Evolutionary conservation across 2,329 filamentous ascomycete species (phyloP), one percentile per base, ranked within the genome.

Genomic region (Xylariaceae sp.): DNA sequence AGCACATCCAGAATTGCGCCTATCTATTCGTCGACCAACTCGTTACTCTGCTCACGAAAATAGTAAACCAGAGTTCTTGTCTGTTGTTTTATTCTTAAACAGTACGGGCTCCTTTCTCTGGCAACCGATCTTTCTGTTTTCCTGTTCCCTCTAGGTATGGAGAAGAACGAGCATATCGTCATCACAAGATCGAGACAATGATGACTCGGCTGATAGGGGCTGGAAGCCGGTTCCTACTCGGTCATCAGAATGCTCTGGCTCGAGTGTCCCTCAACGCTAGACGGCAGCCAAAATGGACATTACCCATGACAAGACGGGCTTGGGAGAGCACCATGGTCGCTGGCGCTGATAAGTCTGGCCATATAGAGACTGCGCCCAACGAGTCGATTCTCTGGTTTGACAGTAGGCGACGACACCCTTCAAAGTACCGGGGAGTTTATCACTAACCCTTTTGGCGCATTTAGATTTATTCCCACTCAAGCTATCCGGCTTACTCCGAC

Each of bases 301-400:
- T 40, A 32, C 52, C 30, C 3, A 7, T 34, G 7, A 40, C 32
- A 7, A 50, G 30, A 3, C 62, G 65, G 57, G 65, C 69, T 50
- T 78, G 71, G 71, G 71, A 75, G 64, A 79, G 72, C 27, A 67
- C 59, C 4, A 58, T 55, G 27, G 55, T 71, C 53, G 71, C 77
- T 8, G 82, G 80, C 50, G 81, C 83, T 61, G 79, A 87, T 64
- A 84, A 87, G 60, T 83, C 83, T 7, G 92, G 94, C 0, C 91
- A 96, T 65, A 96, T 97, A 62, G 76, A 80, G n/a, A 80, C 88
- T 8, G 79, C 77, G 2, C 74, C 85, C 1, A 87, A 91, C 63
- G 89, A 97, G 73, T 86, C 87, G 0, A 85, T 97, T 45, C 71
- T 96, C 5, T 99, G 95, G 74, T 86, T 97, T 66, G 91, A 95